These are phyloP conservation scores for Cystofilobasidium capitatum DNA, from an alignment of 768 basidiomycete genomes.

Conservation along the genomic window DNA sequence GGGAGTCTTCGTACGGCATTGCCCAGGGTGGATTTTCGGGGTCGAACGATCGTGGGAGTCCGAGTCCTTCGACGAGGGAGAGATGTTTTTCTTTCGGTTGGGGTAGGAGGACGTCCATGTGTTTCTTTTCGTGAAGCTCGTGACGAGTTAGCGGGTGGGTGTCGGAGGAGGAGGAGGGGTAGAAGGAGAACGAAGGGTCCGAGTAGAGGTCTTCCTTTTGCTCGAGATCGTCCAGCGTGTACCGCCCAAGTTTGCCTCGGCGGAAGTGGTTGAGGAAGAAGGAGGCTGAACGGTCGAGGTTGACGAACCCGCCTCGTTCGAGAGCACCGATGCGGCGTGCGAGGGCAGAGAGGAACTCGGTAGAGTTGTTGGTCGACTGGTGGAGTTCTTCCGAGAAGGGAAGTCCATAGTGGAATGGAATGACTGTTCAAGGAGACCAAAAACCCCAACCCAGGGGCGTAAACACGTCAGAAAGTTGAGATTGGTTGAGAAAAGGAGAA, in stretches of 20 bases:
- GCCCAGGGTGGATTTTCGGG: constrained; percentile 22
- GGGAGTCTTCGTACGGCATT: constrained; percentile 23
- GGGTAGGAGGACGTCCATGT: constrained; percentile 18
- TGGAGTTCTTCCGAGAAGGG: constrained; percentile 23
- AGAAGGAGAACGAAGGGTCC: constrained; percentile 26
- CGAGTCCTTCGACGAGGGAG: not conserved
- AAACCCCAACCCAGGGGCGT: constrained; percentile 27
- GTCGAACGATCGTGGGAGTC: constrained; percentile 11
- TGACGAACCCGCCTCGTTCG: constrained; percentile 60
- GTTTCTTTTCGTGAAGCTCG: not conserved
- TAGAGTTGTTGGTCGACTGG: constrained; percentile 54
- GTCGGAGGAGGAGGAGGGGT: constrained; percentile 10
- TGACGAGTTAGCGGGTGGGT: not conserved
- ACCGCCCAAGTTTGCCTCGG: constrained; percentile 40
- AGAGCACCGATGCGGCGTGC: constrained; percentile 73
- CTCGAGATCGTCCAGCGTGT: constrained; percentile 37
- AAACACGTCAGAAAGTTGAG: constrained; percentile 40
- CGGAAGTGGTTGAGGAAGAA: constrained; percentile 88
- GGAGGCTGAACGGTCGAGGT: constrained; percentile 60
- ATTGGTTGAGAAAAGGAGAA: constrained; percentile 41
- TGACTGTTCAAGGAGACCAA: constrained; percentile 51
- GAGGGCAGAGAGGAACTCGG: constrained; percentile 59
- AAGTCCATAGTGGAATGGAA: constrained; percentile 42
- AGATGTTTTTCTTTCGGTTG: constrained; percentile 3
- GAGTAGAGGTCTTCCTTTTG: constrained; percentile 23